Percentiles rank a stretch among this genome's conserved stretches.
Conservation (phyloP, 768 basidiomycete species). For the Tylopilus vinaceipallidus region DNA sequence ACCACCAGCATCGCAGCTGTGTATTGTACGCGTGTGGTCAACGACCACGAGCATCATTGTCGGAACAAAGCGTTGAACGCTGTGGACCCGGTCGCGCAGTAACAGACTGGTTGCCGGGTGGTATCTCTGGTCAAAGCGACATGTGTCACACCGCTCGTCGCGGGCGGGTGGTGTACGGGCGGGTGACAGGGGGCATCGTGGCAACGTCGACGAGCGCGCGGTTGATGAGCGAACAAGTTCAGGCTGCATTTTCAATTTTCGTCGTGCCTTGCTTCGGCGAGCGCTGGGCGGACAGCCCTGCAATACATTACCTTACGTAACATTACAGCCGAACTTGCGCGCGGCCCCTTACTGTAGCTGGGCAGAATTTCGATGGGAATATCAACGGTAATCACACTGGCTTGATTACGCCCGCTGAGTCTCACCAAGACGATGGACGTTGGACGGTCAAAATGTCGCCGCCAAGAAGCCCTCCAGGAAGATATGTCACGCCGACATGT, state of each 20-base stretch:
- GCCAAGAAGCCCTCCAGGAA: slow-evolving; percentile 1
- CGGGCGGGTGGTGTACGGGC: no score
- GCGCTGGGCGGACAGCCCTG: no score
- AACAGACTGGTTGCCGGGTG: no score
- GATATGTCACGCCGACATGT: slow-evolving; percentile 2
- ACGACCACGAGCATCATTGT: not conserved
- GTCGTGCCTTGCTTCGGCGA: no score
- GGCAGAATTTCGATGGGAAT: no score
- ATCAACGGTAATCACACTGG: not conserved
- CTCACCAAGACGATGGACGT: slow-evolving; percentile 2
- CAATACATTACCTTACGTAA: no score
- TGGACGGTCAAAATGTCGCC: not conserved
- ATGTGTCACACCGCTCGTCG: no score
- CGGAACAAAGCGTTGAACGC: slow-evolving; percentile 17
- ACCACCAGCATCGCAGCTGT: slow-evolving; percentile 10
- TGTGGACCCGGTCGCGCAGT: no score
- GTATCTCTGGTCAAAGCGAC: not conserved
- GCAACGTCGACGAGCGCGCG: not conserved
- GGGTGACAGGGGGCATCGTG: not conserved
- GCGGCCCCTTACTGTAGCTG: no score
- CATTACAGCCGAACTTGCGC: no score
- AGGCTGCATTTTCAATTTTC: not conserved
- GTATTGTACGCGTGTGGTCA: slow-evolving; percentile 16
- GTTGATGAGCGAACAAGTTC: slow-evolving; percentile 3
- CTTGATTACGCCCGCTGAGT: not conserved